A percentile compares a stretch with the other conserved stretches of the same genome.
Evolutionary conservation across 1,139 yeast species (phyloP).

Genomic region (Geotrichum phurueaensis): DNA sequence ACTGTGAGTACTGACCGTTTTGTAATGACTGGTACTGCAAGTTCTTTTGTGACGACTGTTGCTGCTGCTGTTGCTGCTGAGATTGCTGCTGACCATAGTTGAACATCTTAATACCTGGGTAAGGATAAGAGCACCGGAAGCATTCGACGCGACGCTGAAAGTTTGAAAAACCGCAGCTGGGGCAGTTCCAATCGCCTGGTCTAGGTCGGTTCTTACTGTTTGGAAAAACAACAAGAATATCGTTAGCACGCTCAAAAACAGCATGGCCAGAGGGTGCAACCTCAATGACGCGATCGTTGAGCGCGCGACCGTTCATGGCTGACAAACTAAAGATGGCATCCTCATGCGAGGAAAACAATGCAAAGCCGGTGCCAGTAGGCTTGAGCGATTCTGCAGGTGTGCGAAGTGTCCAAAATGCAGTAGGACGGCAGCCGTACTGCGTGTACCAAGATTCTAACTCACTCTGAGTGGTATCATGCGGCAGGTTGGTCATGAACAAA

Average conservation of each 20-base stretch:
- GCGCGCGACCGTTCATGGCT: constrained; percentile 69
- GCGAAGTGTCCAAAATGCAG: constrained; percentile 84
- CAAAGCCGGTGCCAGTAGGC: constrained; percentile 67
- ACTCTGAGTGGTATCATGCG: constrained; percentile 81
- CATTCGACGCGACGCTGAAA: constrained; percentile 94
- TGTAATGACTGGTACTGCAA: background rate
- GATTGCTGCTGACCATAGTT: background rate
- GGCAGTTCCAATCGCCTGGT: constrained; percentile 98
- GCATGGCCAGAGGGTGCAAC: constrained; percentile 79
- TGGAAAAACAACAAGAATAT: constrained; percentile 76
- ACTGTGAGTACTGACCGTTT: background rate
- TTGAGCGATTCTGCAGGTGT: constrained; percentile 45
- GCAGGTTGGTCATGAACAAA: constrained; percentile 69
- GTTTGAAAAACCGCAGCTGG: constrained; percentile 90
- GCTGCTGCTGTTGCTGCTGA: constrained; percentile 1
- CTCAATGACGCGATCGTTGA: constrained; percentile 71
- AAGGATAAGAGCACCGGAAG: constrained; percentile 86
- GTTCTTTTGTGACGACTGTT: background rate
- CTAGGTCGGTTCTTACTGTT: constrained; percentile 85
- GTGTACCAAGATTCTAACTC: constrained; percentile 91
- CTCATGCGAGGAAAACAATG: constrained; percentile 76
- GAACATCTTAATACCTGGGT: constrained; percentile 41
- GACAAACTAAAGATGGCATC: constrained; percentile 70
- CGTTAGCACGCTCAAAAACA: constrained; percentile 76
- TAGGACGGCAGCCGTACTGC: constrained; percentile 77